Base-by-base conservation (phyloP, 305 asterid species). In the Striga hermonthica region DNA sequence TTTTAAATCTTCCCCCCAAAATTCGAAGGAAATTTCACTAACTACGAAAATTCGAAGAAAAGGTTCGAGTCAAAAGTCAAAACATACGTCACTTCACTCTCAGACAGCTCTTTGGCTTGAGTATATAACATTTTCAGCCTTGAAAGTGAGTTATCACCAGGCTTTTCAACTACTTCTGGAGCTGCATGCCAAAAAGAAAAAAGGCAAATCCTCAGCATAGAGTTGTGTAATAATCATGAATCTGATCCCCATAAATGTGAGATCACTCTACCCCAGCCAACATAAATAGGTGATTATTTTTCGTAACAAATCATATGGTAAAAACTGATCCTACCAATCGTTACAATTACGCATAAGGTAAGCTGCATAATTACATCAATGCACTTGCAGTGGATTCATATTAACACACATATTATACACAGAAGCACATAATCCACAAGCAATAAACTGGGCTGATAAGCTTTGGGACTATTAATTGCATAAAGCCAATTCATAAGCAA, bases 31-130 rank as follows among this genome's bases (percentile, higher is more conserved):
- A 5, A 39, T 5, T 5, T 47, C 12, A 47, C 13, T 16, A 9
- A 5, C 15, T 50, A 50, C 7, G 4, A 6, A 15, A 12, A 72
- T 65, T 63, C 60, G 16, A 45, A 34, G 53, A 52, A 41, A 37
- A 48, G 13, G 50, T 38, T 56, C 0, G 14, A 66, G 49, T 41
- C 14, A 8, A 65, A 22, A 66, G 49, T 41, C 14, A 8, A 65
- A 52, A 59, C 89, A 28, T 79, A 93, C 97, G 60, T 57, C 55
- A 83, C 85, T 89, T 93, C 99, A 63, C 37, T 78, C 82, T 86
- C 97, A 0, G 96, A 87, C 50, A 93, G 88, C 38, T 90, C 97
- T 83, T 88, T 93, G 64, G 97, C 99, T 76, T 79, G 93, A 70
- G 76, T 81, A 55, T 93, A 93, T 71, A 88, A 73, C 77, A 58